Base-by-base conservation (phyloP, 148 eudicot genomes). In the Rhododendron ferrugineum region DNA sequence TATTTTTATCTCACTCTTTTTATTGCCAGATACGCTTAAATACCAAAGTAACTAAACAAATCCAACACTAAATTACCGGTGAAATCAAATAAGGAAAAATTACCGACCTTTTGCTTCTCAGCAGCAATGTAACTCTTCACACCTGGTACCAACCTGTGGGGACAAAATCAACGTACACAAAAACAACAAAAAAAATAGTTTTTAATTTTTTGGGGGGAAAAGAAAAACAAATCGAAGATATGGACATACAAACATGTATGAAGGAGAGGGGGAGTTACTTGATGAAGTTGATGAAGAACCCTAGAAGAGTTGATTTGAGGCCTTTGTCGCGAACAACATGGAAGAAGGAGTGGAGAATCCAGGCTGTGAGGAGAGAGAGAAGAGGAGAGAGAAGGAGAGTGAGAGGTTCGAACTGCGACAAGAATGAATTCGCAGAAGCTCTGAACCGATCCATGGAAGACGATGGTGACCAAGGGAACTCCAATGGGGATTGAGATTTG, bases 81-180 rank as follows among this genome's bases (percentile, higher is more conserved):
- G 4, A 46, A 66, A 68, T 47, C 8, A 32, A 34, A 62, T 0
- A 73, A 47, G 23, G 34, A 0, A 14, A 30, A 70, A 68, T 76
- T 5, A 20, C 87, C 3, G 58, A 93, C 99, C 98, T 95, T 97
- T 86, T 94, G 95, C 85, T 95, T 97, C 87, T 95, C 98, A 36
- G 94, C 93, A 89, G 92, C 95, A 62, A 97, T 86, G 85, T 97
- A 95, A 60, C 89, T 88, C 80, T 83, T 88, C 82, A 94, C 99
- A 50, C 98, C 98, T 84, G 99, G 99, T 79, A 97, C 80, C 89
- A 93, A 88, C 91, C 99, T 97, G 81, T 64, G 23, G 34, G 26
- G 15, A 26, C 72, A 82, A 85, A 84, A 62, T 34, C 18, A 68
- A 74, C 36, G 11, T 4, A 34, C 23, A 36, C 18, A 30, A 22